These are phyloP conservation scores for Grifola frondosa DNA, from an alignment of 1,284 basidiomycete genomes.

Conservation along the genomic window DNA sequence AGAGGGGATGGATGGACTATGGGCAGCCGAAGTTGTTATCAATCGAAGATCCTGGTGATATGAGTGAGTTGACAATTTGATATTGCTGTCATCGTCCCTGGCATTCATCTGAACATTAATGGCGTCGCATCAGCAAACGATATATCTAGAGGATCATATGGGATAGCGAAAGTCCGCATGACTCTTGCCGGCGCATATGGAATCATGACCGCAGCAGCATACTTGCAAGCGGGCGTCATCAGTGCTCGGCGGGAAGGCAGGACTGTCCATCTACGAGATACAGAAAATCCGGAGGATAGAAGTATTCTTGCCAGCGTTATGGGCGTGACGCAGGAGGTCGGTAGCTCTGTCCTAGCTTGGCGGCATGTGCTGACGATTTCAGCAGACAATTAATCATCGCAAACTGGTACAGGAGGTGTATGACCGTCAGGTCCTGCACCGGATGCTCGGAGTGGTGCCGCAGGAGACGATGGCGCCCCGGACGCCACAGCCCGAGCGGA, in stretches of 20 bases:
- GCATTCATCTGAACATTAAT: conserved; percentile 6
- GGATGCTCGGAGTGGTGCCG: conserved; percentile 53
- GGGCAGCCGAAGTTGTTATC: conserved; percentile 66
- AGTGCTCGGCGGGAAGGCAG: conserved; percentile 50
- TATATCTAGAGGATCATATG: conserved; percentile 87
- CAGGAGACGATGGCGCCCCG: conserved; percentile 16
- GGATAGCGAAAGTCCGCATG: conserved; percentile 78
- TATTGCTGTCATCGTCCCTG: conserved; percentile 5
- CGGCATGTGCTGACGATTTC: conserved; percentile 14
- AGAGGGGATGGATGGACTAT: conserved; percentile 77
- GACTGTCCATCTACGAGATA: conserved; percentile 44
- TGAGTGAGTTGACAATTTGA: conserved; percentile 52
- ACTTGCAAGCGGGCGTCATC: conserved; percentile 57
- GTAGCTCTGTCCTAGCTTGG: conserved; percentile 21
- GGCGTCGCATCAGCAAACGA: conserved; percentile 80
- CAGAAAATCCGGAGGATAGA: conserved; percentile 60
- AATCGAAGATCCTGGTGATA: conserved; percentile 95
- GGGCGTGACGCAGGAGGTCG: conserved; percentile 80
- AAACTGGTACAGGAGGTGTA: conserved; percentile 70
- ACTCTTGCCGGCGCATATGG: conserved; percentile 87
- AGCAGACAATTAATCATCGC: conserved; percentile 71
- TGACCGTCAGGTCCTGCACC: conserved; percentile 60
- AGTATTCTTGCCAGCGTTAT: conserved; percentile 82
- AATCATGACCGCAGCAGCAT: conserved; percentile 74
- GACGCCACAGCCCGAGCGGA: conserved; percentile 20